Evolutionary conservation across 129 eudicot species (phyloP), one percentile per base, ranked within the genome.

Genomic region (Tanacetum coccineum): DNA sequence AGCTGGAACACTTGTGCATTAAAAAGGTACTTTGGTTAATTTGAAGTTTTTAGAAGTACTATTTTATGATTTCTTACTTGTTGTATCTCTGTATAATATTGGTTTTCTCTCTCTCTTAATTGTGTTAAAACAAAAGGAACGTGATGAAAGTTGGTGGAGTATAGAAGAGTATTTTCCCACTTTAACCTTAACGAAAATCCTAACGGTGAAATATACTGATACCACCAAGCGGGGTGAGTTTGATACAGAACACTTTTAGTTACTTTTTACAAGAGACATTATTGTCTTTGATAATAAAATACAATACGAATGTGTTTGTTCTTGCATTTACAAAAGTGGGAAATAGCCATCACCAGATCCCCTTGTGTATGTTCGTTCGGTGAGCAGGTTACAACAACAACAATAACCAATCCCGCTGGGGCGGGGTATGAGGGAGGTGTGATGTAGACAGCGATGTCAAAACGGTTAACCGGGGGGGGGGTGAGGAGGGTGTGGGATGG

Each of bases 181-280:
- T n/a, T 67, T 26, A 15, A 51, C 52, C 30, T 53, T 49, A 26
- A 9, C 61, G 13, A 67, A 51, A 12, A 60, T 67, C 32, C 50
- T 7, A 52, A 67, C 32, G 28, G 4, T 67, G 5, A 12, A 67
- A 32, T 32, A 19, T 51, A 4, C 17, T 6, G 18, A 25, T n/a
- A n/a, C n/a, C n/a, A 3, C 15, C 48, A 30, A 3, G n/a, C 15
- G 61, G 71, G 0, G 0, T 1, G 45, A 51, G 15, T 30, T 36
- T 13, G 60, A 67, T 51, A 17, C 32, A n/a, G 32, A 52, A 26
- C 39, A 48, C 1, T 48, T 45, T 0, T 2, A 3, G 4, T 22
- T n/a, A n/a, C n/a, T 13, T 22, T 64, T 59, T 20, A 32, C 15
- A 49, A 55, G 9, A 20, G 28, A 20, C 9, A 17, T 6, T 48